Evolutionary conservation across 352 stramenopile species (phyloP).

Genomic region (Saprolegnia diclina): DNA sequence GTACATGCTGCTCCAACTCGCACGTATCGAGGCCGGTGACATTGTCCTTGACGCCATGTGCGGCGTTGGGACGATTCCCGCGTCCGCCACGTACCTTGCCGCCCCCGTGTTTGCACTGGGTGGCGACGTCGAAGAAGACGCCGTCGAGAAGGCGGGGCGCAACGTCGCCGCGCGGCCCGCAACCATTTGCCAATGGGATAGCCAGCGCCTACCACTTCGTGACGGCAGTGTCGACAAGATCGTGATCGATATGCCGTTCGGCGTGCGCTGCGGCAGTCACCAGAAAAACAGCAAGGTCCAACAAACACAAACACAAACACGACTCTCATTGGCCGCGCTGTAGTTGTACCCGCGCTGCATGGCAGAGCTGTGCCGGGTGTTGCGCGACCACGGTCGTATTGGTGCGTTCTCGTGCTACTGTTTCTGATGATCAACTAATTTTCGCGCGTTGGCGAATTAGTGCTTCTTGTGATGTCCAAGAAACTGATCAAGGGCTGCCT

Average conservation of each 20-base stretch:
- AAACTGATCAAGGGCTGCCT: conserved; percentile 48
- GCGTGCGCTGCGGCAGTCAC: conserved; percentile 63
- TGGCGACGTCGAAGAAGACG: conserved; percentile 52
- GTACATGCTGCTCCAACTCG: conserved; percentile 68
- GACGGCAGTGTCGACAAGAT: conserved; percentile 50
- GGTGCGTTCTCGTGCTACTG: too few relatives aligned
- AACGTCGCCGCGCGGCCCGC: conserved; percentile 40
- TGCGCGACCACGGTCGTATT: not conserved
- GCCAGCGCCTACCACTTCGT: conserved; percentile 48
- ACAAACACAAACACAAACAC: not conserved
- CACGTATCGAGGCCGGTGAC: conserved; percentile 48
- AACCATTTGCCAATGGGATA: conserved; percentile 62
- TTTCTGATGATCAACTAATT: too few relatives aligned
- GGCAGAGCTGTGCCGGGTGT: not conserved
- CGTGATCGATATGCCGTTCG: conserved; percentile 77
- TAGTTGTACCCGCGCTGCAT: not conserved
- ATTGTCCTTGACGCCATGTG: conserved; percentile 78
- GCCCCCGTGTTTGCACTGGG: conserved; percentile 55
- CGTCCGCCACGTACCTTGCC: conserved; percentile 49
- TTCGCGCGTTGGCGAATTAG: too few relatives aligned
- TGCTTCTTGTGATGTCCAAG: conserved; percentile 75
- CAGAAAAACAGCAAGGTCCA: conserved; percentile 71
- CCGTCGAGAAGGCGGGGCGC: conserved; percentile 45
- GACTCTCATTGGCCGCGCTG: too few relatives aligned
- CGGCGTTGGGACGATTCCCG: conserved; percentile 68